phyloP scores from a whole-genome alignment of 2,329 filamentous ascomycete genomes.

The Thermochaetoides dissita region DNA sequence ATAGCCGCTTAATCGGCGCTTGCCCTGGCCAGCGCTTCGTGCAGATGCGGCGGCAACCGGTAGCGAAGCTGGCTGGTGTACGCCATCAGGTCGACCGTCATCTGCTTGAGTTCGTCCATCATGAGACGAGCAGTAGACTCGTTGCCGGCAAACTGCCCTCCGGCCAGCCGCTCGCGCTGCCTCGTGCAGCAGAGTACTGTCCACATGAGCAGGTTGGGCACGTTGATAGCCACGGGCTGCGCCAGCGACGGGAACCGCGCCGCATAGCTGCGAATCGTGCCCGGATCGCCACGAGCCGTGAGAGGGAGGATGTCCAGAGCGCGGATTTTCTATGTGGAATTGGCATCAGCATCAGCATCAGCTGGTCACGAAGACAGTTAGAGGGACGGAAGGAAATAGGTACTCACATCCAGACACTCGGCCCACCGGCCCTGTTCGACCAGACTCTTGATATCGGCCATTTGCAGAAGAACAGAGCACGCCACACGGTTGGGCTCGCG shows the following conservation, averaged over 20 bases:
- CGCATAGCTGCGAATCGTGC: slow-evolving; percentile 64
- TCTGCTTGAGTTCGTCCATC: slow-evolving; percentile 59
- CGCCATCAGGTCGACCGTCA: slow-evolving; percentile 79
- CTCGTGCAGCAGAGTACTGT: slow-evolving; percentile 73
- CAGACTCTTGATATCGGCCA: slow-evolving; percentile 46
- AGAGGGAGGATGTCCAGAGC: slow-evolving; percentile 68
- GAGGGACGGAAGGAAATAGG: neutral
- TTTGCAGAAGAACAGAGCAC: slow-evolving; percentile 42
- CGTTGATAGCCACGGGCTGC: slow-evolving; percentile 71
- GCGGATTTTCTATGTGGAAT: slow-evolving; percentile 45
- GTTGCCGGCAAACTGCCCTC: slow-evolving; percentile 61
- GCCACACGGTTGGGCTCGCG: slow-evolving; percentile 42
- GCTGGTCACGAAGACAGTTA: neutral
- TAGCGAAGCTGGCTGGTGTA: slow-evolving; percentile 90
- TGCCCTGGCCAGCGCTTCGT: slow-evolving; percentile 74
- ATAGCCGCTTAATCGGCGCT: slow-evolving; percentile 45
- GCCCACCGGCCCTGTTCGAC: slow-evolving; percentile 43
- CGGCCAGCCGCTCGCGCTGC: slow-evolving; percentile 57
- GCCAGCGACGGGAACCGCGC: slow-evolving; percentile 68
- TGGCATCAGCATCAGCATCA: neutral
- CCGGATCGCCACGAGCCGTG: slow-evolving; percentile 58
- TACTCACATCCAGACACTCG: slow-evolving; percentile 43
- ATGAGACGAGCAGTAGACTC: slow-evolving; percentile 49
- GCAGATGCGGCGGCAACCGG: slow-evolving; percentile 71
- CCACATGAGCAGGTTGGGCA: slow-evolving; percentile 89